These are phyloP conservation scores for Pseudophaeomoniella oleicola DNA, from an alignment of 2,329 filamentous ascomycete species.

Conservation along the genomic window DNA sequence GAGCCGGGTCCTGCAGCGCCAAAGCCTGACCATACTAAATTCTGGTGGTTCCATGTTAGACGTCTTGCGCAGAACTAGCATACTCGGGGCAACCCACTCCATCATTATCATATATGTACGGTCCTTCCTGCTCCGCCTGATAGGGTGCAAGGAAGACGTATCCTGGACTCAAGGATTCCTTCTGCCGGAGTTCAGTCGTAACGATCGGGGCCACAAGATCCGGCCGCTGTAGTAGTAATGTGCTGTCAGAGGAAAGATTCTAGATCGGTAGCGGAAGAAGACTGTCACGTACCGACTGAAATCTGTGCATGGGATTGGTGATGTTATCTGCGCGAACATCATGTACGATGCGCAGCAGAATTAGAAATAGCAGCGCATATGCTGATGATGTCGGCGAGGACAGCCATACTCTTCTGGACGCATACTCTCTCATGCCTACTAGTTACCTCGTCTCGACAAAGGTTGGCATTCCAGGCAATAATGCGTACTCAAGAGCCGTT, in stretches of 20 bases:
- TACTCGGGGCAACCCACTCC: constrained; percentile 19
- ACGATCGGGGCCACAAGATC: constrained; percentile 23
- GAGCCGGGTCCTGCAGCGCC: constrained; percentile 33
- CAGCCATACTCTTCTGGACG: neutral
- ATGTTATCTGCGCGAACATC: constrained; percentile 13
- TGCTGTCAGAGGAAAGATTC: constrained; percentile 2
- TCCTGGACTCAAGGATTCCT: constrained; percentile 25
- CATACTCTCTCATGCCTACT: neutral
- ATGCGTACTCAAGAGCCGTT: too few relatives aligned
- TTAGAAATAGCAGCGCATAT: neutral
- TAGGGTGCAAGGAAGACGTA: constrained; percentile 38
- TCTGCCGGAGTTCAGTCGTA: constrained; percentile 15
- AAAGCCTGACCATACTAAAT: constrained; percentile 37
- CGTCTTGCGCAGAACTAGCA: neutral
- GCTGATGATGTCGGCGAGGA: neutral
- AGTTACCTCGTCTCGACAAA: too few relatives aligned
- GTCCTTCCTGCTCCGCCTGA: constrained; percentile 31
- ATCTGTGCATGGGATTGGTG: constrained; percentile 15
- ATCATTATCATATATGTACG: constrained; percentile 37
- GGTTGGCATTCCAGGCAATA: too few relatives aligned
- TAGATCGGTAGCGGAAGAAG: too few relatives aligned
- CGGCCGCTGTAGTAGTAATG: constrained; percentile 18
- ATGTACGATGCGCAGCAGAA: neutral
- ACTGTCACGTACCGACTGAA: constrained; percentile 19
- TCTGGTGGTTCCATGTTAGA: constrained; percentile 15